Evolutionary conservation across 116 monocot genomes (phyloP), one percentile per base, ranked within the genome.

Genomic region (Thalassia testudinum): DNA sequence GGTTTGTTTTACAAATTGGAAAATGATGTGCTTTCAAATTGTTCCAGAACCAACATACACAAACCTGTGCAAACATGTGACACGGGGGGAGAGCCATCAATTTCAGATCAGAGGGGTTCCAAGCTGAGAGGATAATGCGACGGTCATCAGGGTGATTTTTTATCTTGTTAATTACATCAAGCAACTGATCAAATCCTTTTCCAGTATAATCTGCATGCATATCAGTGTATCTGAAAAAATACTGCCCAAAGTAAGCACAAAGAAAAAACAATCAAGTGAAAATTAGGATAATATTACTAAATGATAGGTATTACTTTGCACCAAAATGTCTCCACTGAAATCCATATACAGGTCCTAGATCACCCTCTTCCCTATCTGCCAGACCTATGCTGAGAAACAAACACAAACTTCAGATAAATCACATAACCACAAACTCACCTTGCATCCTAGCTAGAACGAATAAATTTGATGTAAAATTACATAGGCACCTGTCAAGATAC

Each of bases 301-400:
- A 16, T 45, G 30, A 26, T 57, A 37, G 38, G 26, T 10, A 51
- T n/a, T 97, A 97, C 97, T 79, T 69, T 20, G 97, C 97, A 64
- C 97, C 89, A 72, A 88, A 97, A 50, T 97, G 89, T 54, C 97
- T 76, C 97, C 97, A 97, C 29, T 97, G 97, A 64, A 97, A 97
- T 24, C 97, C 97, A 77, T 97, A 97, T 62, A 97, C 62, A 34
- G 97, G 97, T 27, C 95, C 95, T 16, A 87, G 62, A 53, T 95
- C 95, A 50, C 88, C 95, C 78, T 80, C 84, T 59, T 97, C 82
- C 59, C 97, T 76, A 29, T 72, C 59, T 59, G 60, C 37, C 26
- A 97, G 61, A 61, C 85, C 85, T 72, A 75, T 63, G 54, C 97
- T 97, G 68, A 27, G 21, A 70, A 53, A 25, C 44, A 52, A 42